Evolutionary conservation across 2,329 filamentous ascomycete genomes (phyloP), one percentile per base, ranked within the genome.

Genomic region (Xylariaceae sp.): DNA sequence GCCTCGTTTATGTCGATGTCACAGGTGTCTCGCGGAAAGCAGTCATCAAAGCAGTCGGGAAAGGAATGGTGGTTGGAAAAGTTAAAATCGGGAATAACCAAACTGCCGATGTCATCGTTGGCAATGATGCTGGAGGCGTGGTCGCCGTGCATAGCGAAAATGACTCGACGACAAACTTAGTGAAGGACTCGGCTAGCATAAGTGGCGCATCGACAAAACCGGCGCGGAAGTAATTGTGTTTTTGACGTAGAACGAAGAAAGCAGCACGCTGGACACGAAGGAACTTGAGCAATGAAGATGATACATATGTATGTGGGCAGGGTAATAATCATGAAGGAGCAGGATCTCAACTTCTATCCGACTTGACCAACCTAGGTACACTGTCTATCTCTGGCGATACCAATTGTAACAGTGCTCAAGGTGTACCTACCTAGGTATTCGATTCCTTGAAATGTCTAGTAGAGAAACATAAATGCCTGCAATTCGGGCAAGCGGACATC

Each of bases 1-100:
- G 93, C 5, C 81, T 99, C 24, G 95, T 99, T 28, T 99, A 99
- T 72, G 96, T 99, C 59, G 95, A 99, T 67, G 94, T 96, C 1
- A 89, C 93, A 0, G 95, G 95, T 31, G 95, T 99, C 1, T 96
- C 91, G 53, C 83, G 95, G 37, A 86, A 88, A 60, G 95, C 95
- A 0, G 86, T 99, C 39, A 84, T 99, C 71, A 99, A 97, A 80
- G 91, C 89, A 37, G 95, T 98, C 1, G 95, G 93, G 17, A 97
- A 96, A 79, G 92, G 95, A 36, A 98, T 99, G 95, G 88, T 96
- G 0, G 87, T 96, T 4, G 91, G 91, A 31, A 87, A 87, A 63
- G 90, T 94, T 56, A 88, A 87, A 33, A 90, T 89, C 4, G 86
- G 89, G 2, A 84, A 91, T 64, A 80, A 92, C 17, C 57, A 65